Evolutionary conservation across 192 early-diverging fungal genomes (phyloP), one percentile per base, ranked within the genome.

Genomic region (Coemansia sp.): DNA sequence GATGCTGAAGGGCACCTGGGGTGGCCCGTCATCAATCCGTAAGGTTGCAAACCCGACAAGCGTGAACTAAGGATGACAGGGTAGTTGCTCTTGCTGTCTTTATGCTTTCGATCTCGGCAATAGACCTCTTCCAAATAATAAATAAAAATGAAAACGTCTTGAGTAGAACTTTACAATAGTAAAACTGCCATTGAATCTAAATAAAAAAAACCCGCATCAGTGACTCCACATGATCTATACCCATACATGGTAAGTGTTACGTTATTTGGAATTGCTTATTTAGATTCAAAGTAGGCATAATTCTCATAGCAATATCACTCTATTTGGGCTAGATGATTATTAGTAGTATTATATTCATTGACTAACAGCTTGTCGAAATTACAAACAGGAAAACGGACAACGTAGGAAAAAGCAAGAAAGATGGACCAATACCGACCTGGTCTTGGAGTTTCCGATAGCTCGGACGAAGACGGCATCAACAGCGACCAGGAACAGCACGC

Each of bases 1-100:
- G 14, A 87, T 93, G 85, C 72, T 95, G 58, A 90, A 90, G 74
- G 92, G 92, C 20, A 84, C 71, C 38, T 95, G 93, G 93, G 69
- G 65, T 50, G 93, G 93, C 12, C 93, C 93, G 19, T 65, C 74
- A 17, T 62, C 77, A 8, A 78, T 86, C 75, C 84, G 92, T 71
- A 86, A 85, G 71, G 32, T 87, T 6, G 75, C 89, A 63, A 87
- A 87, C 50, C 86, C 86, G 0, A 72, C 70, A 0, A 38, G 48
- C 11, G 51, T 67, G 11, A 75, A 78, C 72, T 83, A 62, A 49
- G 14, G 25, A 7, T 32, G 32, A 32, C 32, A 32, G 0, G 32
- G 32, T 2, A 32, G 32, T 32, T 32, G 32, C 2, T 4, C 32
- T 32, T 32, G 1, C 32, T 32, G 32, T 32, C 4, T 32, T 4